These are phyloP conservation scores for Colletotrichum coccodes DNA, from an alignment of 2,329 filamentous ascomycete species.

Conservation along the genomic window DNA sequence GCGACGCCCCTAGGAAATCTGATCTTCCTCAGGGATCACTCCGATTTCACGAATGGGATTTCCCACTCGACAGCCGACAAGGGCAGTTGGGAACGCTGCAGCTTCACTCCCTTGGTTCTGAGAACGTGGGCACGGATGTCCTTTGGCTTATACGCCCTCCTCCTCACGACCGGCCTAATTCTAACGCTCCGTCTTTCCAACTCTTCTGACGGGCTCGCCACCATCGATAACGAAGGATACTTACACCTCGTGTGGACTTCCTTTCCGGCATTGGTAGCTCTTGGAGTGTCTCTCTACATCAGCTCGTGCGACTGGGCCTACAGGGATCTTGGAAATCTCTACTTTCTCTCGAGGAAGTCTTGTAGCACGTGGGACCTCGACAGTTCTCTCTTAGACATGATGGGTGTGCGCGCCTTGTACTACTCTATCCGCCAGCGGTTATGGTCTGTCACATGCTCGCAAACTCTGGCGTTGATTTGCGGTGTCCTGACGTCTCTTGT, in stretches of 20 bases:
- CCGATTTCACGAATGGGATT: neutral
- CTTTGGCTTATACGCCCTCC: neutral
- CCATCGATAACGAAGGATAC: constrained; percentile 1
- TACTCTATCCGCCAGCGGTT: neutral
- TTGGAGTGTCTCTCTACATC: neutral
- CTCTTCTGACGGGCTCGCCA: neutral
- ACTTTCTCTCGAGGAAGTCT: neutral
- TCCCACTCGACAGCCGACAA: neutral
- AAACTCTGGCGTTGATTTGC: constrained; percentile 14
- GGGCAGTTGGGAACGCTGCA: neutral
- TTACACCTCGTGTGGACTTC: constrained; percentile 20
- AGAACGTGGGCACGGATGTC: neutral
- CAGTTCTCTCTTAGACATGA: constrained; percentile 4
- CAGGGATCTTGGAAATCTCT: neutral
- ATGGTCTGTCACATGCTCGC: constrained; percentile 3
- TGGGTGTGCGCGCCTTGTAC: constrained; percentile 1
- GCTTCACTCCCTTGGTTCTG: constrained; percentile 1
- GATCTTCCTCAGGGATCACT: constrained; percentile 2
- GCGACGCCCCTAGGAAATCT: neutral
- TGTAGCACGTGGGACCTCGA: neutral
- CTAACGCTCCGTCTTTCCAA: neutral
- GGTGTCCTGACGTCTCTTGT: constrained; percentile 9
- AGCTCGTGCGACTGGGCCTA: constrained; percentile 14
- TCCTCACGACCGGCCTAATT: neutral
- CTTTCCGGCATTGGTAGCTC: constrained; percentile 4